Evolutionary conservation across 2,329 filamentous ascomycete species (phyloP), one percentile per base, ranked within the genome.

Genomic region (Aaosphaeria arxii): DNA sequence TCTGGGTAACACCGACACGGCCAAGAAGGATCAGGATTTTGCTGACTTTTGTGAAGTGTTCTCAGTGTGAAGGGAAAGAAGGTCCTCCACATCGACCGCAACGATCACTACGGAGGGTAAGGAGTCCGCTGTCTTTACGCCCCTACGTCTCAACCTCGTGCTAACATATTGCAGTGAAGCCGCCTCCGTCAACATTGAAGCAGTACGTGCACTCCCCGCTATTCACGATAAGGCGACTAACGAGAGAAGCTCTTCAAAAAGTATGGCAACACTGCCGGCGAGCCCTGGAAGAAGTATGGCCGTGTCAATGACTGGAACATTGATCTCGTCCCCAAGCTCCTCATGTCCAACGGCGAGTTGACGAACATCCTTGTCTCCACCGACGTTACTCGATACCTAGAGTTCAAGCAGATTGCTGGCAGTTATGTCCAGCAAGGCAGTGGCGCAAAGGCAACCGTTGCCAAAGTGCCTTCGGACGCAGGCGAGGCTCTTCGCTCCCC

Each of bases 231-330:
- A 69, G 74, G 51, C 77, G 58, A 38, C 75, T 80, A 54, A 81
- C 64, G 41, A 30, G 43, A 46, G 30, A 58, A 95, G 90, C 88
- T 99, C 63, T 97, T 95, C 83, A 95, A 94, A 79, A 95, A 91
- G 74, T 95, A 96, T 73, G 89, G 89, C 71, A 94, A 94, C 79
- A 89, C 84, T 70, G 71, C 76, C 51, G 86, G 91, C 68, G 89
- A 96, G 79, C 91, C 92, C 58, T 97, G 94, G 94, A 92, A 95
- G 80, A 91, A 96, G 75, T 97, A 96, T 73, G 92, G 92, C 63
- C 88, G 94, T 51, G 80, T 86, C 71, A 96, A 96, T 77, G 92
- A 97, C 82, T 99, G 94, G 94, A 97, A 96, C 80, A 95, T 99
- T 74, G 95, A 99, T 71, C 83, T 99, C 53, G 91, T 99, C 43